Percentiles rank a stretch among this genome's conserved stretches.
Conservation (phyloP, 2,329 filamentous ascomycete genomes). For the Xenosphaeropsis pyriputrescens region DNA sequence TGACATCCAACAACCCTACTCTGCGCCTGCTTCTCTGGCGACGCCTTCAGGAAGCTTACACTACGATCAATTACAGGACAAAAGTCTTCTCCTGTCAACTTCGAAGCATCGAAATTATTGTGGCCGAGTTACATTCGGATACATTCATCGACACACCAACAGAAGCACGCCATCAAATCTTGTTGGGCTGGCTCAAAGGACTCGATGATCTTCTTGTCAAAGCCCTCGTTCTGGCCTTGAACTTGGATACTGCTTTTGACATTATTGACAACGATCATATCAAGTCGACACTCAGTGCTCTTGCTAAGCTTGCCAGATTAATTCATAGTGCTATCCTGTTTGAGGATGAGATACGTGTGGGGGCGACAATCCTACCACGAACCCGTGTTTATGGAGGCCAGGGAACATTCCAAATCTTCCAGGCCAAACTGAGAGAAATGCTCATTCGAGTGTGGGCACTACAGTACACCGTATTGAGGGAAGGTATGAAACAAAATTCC, state of each 20-base stretch:
- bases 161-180: constrained; percentile 51
- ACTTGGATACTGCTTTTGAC: constrained; percentile 60
- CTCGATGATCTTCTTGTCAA: constrained; percentile 65
- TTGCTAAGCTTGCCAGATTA: constrained; percentile 58
- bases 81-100: constrained; percentile 83
- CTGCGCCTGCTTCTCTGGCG: constrained; percentile 82
- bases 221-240: constrained; percentile 52
- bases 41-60: constrained; percentile 78
- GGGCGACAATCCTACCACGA: constrained; percentile 47
- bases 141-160: constrained; percentile 37
- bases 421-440: constrained; percentile 69
- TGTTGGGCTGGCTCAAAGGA: constrained; percentile 66
- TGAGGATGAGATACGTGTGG: constrained; percentile 75
- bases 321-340: constrained; percentile 69
- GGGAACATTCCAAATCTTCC: constrained; percentile 35
- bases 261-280: constrained; percentile 73
- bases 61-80: constrained; percentile 67
- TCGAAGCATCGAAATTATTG: constrained; percentile 71
- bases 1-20: constrained; percentile 68
- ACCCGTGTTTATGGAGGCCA: constrained; percentile 28
- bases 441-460: constrained; percentile 80
- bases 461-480: constrained; percentile 67
- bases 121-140: constrained; percentile 50
- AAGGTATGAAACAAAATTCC: constrained; percentile 53
- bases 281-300: constrained; percentile 52